Evolutionary conservation across 164 flowering plant species (phyloP).

Genomic region (Tetrastigma voinierianum): DNA sequence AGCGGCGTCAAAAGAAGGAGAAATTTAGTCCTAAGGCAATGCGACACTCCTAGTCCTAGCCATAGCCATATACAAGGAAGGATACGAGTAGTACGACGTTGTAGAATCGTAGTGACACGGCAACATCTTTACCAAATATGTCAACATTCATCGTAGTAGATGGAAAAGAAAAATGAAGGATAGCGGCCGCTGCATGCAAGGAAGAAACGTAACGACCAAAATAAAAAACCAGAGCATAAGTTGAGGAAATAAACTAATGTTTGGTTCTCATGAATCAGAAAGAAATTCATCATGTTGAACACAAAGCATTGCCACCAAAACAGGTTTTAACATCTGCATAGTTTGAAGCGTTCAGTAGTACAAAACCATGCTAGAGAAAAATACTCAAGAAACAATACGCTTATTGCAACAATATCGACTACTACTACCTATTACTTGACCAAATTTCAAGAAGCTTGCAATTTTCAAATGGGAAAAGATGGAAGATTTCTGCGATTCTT

Average conservation of each 20-base stretch:
- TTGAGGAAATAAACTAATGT: no score
- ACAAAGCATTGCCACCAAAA: background rate
- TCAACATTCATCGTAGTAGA: no score
- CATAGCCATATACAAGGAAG: no score
- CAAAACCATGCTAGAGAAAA: background rate
- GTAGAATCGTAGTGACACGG: no score
- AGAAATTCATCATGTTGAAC: background rate
- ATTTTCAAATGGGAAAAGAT: background rate
- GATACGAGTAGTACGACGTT: no score
- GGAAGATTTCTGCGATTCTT: constrained; percentile 8
- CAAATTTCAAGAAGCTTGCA: constrained; percentile 3
- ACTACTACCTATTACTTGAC: background rate
- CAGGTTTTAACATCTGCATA: background rate
- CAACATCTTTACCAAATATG: no score
- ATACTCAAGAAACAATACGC: constrained; percentile 1
- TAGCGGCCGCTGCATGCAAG: no score
- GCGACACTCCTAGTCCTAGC: no score
- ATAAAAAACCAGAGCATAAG: background rate
- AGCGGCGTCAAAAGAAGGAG: no score
- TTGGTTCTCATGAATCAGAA: background rate
- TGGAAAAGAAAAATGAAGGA: no score
- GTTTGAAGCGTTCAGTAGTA: background rate
- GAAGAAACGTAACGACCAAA: no score
- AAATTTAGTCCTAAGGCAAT: no score
- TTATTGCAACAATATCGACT: constrained; percentile 23